A percentile compares a stretch with the other conserved stretches of the same genome.
phyloP scores from a whole-genome alignment of 2,329 filamentous ascomycete species.

The Arachnopeziza araneosa region DNA sequence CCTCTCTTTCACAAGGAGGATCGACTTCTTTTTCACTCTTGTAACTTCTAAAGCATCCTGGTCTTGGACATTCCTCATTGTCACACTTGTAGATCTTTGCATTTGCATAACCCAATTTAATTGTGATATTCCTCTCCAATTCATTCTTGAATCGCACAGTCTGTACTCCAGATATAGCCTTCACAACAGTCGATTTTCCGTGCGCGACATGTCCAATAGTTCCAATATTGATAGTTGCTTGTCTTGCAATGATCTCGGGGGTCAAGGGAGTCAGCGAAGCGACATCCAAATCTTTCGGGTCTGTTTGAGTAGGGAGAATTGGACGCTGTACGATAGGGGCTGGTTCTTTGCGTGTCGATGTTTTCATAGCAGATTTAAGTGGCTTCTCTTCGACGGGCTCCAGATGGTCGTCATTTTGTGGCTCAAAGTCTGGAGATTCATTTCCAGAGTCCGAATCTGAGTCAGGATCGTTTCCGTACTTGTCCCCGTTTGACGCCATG shows the following conservation, averaged over 20 bases:
- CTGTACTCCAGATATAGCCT: slow-evolving; percentile 98
- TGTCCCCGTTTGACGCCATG: slow-evolving; percentile 47
- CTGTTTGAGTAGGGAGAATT: slow-evolving; percentile 80
- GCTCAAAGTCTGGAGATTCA: slow-evolving; percentile 48
- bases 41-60: slow-evolving; percentile 93
- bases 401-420: slow-evolving; percentile 51
- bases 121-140: slow-evolving; percentile 97
- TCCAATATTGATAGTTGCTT: slow-evolving; percentile 98
- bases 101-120: slow-evolving; percentile 99
- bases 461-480: slow-evolving; percentile 66
- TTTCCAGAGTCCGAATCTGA: slow-evolving; percentile 54
- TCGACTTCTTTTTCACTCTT: slow-evolving; percentile 99
- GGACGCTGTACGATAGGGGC: slow-evolving; percentile 56
- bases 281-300: slow-evolving; percentile 84
- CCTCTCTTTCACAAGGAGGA: slow-evolving; percentile 89
- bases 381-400: slow-evolving; percentile 54
- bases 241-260: slow-evolving; percentile 93
- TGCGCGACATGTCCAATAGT: slow-evolving; percentile 98
- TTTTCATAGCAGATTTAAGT: slow-evolving; percentile 83
- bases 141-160: slow-evolving; percentile 99
- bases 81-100: slow-evolving; percentile 99
- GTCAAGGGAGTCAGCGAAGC: slow-evolving; percentile 76
- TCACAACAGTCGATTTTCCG: slow-evolving; percentile 98
- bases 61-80: slow-evolving; percentile 82
- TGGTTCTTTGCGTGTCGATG: slow-evolving; percentile 51